A percentile compares a stretch with the other conserved stretches of the same genome.
phyloP scores from a whole-genome alignment of 805 yeast genomes.

The Millerago galiae region DNA sequence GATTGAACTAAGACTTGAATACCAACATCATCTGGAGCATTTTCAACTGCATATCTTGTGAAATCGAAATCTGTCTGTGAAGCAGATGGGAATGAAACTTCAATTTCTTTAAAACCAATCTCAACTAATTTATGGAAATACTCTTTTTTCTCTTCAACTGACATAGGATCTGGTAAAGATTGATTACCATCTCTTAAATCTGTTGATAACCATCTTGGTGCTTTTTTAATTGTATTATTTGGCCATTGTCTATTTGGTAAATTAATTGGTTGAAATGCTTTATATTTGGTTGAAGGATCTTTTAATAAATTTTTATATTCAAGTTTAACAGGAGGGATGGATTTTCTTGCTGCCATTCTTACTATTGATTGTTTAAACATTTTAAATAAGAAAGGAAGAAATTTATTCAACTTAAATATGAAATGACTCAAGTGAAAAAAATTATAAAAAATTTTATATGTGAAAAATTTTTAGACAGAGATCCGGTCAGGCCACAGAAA shows the following conservation, averaged over 20 bases:
- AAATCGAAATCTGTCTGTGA: slow-evolving; percentile 80
- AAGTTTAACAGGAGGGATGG: slow-evolving; percentile 20
- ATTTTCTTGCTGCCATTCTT: slow-evolving; percentile 18
- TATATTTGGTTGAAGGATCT: slow-evolving; percentile 63
- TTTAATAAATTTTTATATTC: slow-evolving; percentile 49
- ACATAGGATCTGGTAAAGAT: slow-evolving; percentile 78
- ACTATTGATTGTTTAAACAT: slow-evolving; percentile 21
- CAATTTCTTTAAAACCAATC: slow-evolving; percentile 75
- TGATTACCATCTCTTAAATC: slow-evolving; percentile 81
- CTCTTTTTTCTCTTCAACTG: slow-evolving; percentile 64
- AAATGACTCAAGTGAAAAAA: too few species aligned
- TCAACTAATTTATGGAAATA: slow-evolving; percentile 68
- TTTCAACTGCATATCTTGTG: slow-evolving; percentile 72
- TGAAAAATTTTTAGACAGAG: too few species aligned
- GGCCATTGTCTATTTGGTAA: slow-evolving; percentile 72
- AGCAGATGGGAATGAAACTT: slow-evolving; percentile 76
- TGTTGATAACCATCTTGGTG: slow-evolving; percentile 78
- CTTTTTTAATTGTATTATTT: slow-evolving; percentile 51
- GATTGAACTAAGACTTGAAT: slow-evolving; percentile 73
- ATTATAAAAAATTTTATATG: too few species aligned
- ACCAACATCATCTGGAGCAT: slow-evolving; percentile 68
- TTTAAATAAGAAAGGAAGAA: too few species aligned
- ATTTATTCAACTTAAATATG: too few species aligned
- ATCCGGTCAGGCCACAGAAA: too few species aligned
- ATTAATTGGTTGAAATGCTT: slow-evolving; percentile 45